These are phyloP conservation scores for Gossypium bickii DNA, from an alignment of 345 rosid genomes.

Conservation along the genomic window DNA sequence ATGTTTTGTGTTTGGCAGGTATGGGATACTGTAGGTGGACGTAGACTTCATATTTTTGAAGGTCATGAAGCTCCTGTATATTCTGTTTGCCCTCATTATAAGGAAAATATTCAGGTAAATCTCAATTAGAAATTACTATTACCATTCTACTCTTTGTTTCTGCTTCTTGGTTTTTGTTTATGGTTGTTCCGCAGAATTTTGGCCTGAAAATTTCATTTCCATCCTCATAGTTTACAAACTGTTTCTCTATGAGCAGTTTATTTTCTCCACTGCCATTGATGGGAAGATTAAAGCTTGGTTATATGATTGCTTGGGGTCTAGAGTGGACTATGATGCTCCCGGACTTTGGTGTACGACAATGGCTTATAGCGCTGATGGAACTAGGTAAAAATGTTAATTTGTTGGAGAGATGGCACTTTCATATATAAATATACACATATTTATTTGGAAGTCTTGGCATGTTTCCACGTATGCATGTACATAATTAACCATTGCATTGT, in stretches of 20 bases:
- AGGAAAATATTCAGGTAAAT: conserved; percentile 28
- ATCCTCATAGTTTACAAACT: neutral
- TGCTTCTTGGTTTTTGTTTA: neutral
- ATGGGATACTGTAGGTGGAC: conserved; percentile 30
- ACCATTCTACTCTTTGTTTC: neutral
- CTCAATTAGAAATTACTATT: neutral
- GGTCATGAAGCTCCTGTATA: conserved; percentile 37
- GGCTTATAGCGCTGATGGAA: conserved; percentile 89
- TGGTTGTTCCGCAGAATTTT: neutral
- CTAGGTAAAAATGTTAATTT: conserved; percentile 38
- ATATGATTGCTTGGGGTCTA: conserved; percentile 70
- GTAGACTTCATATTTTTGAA: conserved; percentile 22
- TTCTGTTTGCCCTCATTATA: conserved; percentile 33
- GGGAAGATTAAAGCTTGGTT: conserved; percentile 94
- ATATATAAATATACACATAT: too few relatives aligned
- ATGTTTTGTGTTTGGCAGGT: conserved; percentile 22
- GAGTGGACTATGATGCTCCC: conserved; percentile 91
- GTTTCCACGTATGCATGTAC: neutral
- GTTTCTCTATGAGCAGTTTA: conserved; percentile 46
- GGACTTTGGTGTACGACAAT: conserved; percentile 71
- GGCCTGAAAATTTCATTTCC: neutral
- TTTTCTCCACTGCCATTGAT: conserved; percentile 84
- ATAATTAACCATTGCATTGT: neutral
- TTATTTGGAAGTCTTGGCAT: neutral
- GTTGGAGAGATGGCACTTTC: conserved; percentile 2